Conservation (phyloP, 768 basidiomycete species). For the Psilocybe sp. region DNA sequence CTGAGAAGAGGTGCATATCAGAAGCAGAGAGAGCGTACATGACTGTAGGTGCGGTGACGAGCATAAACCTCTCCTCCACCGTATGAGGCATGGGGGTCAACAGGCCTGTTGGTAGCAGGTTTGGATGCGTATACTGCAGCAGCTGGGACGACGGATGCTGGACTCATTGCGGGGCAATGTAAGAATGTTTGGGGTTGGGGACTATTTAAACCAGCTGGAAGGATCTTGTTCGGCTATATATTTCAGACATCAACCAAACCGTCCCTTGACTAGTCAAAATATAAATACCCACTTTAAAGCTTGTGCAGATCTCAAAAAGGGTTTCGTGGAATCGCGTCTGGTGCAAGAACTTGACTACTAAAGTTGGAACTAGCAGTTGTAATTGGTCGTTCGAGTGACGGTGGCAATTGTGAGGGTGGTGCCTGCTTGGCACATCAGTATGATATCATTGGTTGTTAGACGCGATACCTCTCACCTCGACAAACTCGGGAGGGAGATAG, state of each 20-base stretch:
- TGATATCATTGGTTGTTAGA: too few relatives aligned
- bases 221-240: constrained; percentile 14
- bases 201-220: background rate
- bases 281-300: too few relatives aligned
- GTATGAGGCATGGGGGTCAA: constrained; percentile 74
- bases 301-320: too few relatives aligned
- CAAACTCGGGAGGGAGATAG: too few relatives aligned
- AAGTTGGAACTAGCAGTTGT: too few relatives aligned
- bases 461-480: too few relatives aligned
- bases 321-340: too few relatives aligned
- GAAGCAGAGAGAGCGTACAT: constrained; percentile 44
- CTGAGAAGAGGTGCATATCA: background rate
- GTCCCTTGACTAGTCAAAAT: background rate
- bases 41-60: constrained; percentile 86
- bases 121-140: constrained; percentile 16
- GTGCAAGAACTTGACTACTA: too few relatives aligned
- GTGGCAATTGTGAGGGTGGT: too few relatives aligned
- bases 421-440: too few relatives aligned
- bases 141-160: constrained; percentile 60
- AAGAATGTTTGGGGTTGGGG: constrained; percentile 11
- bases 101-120: constrained; percentile 24
- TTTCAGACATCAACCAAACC: constrained; percentile 8
- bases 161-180: constrained; percentile 47
- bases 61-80: constrained; percentile 75
- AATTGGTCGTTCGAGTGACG: too few relatives aligned